Percentiles rank a stretch among this genome's conserved stretches.
These are phyloP conservation scores for Apophysomyces sp. DNA, from an alignment of 371 early-diverging fungal species.

Conservation along the genomic window DNA sequence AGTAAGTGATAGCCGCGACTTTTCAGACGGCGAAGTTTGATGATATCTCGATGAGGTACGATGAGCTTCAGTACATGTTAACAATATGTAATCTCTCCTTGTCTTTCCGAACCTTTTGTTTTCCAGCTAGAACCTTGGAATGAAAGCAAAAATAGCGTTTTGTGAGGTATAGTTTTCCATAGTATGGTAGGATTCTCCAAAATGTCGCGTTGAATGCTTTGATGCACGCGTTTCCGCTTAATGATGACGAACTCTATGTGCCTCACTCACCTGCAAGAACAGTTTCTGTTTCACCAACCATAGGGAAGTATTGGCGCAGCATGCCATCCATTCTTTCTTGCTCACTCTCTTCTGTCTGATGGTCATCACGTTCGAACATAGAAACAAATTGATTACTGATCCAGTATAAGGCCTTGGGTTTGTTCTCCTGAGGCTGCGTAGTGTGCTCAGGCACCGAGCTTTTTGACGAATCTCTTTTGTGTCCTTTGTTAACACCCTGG, in stretches of 20 bases:
- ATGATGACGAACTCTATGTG: background rate
- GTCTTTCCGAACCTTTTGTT: conserved; percentile 42
- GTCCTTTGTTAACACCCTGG: background rate
- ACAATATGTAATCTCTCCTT: background rate
- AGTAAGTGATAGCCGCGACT: conserved; percentile 31
- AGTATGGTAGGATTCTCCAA: conserved; percentile 50
- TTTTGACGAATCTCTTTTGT: background rate
- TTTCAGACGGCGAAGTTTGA: conserved; percentile 22
- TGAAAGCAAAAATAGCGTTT: conserved; percentile 63
- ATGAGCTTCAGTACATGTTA: conserved; percentile 13
- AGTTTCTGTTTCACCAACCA: conserved; percentile 50
- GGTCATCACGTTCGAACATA: background rate
- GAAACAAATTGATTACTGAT: background rate
- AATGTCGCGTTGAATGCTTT: conserved; percentile 34
- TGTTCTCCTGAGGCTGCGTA: background rate
- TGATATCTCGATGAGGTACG: conserved; percentile 40
- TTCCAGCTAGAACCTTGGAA: conserved; percentile 56
- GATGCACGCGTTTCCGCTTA: background rate
- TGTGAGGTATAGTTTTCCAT: conserved; percentile 66
- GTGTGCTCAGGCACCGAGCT: background rate
- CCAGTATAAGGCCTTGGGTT: conserved; percentile 1
- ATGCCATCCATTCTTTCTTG: conserved; percentile 25
- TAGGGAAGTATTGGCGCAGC: conserved; percentile 52
- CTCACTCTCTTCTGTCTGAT: conserved; percentile 13
- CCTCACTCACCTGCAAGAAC: conserved; percentile 49